Evolutionary conservation across 192 early-diverging fungal species (phyloP).

Genomic region (Glomus cerebriforme): DNA sequence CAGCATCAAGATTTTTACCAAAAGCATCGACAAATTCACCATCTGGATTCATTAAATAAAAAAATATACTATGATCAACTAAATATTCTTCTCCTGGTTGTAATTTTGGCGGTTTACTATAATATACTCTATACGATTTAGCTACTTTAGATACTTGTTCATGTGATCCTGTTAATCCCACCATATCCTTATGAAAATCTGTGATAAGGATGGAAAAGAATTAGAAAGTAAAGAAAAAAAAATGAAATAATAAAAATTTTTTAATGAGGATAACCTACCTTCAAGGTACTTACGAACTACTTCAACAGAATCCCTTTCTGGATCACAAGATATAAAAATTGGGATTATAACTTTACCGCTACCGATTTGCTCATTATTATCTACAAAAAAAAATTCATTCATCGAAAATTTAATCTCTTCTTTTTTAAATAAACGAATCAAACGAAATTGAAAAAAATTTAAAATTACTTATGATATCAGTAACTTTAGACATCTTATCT

Average conservation of each 20-base stretch:
- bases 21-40: conserved; percentile 91
- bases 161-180: conserved; percentile 89
- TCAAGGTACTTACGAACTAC: conserved; percentile 75
- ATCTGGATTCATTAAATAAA: conserved; percentile 92
- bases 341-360: conserved; percentile 66
- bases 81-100: conserved; percentile 87
- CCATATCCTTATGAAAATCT: conserved; percentile 94
- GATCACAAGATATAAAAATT: conserved; percentile 97
- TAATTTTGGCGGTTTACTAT: conserved; percentile 82
- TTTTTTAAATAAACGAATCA: not conserved
- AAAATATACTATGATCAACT: conserved; percentile 98
- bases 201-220: not conserved
- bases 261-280: conserved; percentile 28
- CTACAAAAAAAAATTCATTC: conserved; percentile 34
- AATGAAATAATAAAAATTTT: not conserved
- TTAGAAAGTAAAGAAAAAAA: not conserved
- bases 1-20: conserved; percentile 75
- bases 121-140: conserved; percentile 94
- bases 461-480: conserved; percentile 71
- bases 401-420: not conserved
- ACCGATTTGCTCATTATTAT: conserved; percentile 50
- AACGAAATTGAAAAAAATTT: not conserved
- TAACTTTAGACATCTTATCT: conserved; percentile 93
- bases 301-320: conserved; percentile 86
- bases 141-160: conserved; percentile 82